Percentiles rank a stretch among this genome's conserved stretches.
phyloP scores from a whole-genome alignment of 2,329 filamentous ascomycete species.

The Thyridium curvatum region DNA sequence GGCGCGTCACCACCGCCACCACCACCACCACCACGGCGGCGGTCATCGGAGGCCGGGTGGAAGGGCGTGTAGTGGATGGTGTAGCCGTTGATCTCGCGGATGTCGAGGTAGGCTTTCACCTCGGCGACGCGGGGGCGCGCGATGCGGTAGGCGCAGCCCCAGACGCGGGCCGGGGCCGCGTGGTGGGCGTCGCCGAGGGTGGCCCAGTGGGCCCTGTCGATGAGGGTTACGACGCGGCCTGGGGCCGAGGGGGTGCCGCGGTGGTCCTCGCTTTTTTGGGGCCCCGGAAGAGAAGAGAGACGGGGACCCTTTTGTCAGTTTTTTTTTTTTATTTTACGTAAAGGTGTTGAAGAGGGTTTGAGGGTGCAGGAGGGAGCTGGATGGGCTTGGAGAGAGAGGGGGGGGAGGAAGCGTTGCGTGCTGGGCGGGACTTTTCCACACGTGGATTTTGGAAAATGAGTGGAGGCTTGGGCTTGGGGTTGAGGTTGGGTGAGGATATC shows the following conservation, averaged over 20 bases:
- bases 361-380: constrained; percentile 6
- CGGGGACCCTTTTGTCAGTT: no score
- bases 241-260: constrained; percentile 83
- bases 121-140: constrained; percentile 63
- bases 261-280: constrained; percentile 71
- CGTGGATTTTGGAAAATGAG: no score
- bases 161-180: constrained; percentile 61
- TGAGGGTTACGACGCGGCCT: constrained; percentile 88
- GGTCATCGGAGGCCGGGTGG: constrained; percentile 43
- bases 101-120: constrained; percentile 84
- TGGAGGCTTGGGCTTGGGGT: no score
- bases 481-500: no score
- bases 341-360: no score
- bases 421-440: no score
- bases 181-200: constrained; percentile 64
- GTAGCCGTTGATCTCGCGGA: constrained; percentile 96
- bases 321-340: no score
- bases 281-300: not conserved
- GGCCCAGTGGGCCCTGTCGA: constrained; percentile 78
- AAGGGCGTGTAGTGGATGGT: constrained; percentile 88
- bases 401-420: no score
- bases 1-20: constrained; percentile 26
- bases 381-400: not conserved
- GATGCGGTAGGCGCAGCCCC: constrained; percentile 92
- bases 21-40: constrained; percentile 2